Evolutionary conservation across 176 grass and related monocot genomes (phyloP).

Genomic region (Otatea glauca): DNA sequence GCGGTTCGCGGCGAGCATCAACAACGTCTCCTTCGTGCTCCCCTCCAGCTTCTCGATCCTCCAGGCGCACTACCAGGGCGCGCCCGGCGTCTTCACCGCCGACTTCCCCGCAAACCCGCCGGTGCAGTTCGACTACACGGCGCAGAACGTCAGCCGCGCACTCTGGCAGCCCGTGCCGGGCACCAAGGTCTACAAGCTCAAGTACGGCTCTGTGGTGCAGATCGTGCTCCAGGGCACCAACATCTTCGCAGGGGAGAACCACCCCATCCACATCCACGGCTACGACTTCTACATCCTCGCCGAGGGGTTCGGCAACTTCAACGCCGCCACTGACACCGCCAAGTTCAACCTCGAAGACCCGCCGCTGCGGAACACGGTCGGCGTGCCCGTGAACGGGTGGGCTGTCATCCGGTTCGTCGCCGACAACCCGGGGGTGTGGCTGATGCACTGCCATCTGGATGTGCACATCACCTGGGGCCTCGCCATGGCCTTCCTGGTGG

Average conservation of each 20-base stretch:
- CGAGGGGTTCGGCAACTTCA: slow-evolving; percentile 81
- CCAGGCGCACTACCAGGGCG: slow-evolving; percentile 62
- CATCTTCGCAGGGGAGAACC: slow-evolving; percentile 88
- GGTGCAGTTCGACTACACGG: slow-evolving; percentile 83
- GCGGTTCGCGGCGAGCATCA: slow-evolving; percentile 84
- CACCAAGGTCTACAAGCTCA: slow-evolving; percentile 80
- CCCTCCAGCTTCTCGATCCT: slow-evolving; percentile 73
- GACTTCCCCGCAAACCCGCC: slow-evolving; percentile 80
- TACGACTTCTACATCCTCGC: slow-evolving; percentile 93
- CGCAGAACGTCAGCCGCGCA: slow-evolving; percentile 64
- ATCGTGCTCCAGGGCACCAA: slow-evolving; percentile 87
- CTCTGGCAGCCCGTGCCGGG: slow-evolving; percentile 78
- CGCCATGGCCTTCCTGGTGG: slow-evolving; percentile 91
- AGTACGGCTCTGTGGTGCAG: slow-evolving; percentile 76
- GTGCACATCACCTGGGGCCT: slow-evolving; percentile 94
- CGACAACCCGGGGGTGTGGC: slow-evolving; percentile 88
- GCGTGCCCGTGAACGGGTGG: slow-evolving; percentile 88
- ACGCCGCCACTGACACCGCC: slow-evolving; percentile 49
- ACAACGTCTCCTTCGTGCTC: slow-evolving; percentile 89
- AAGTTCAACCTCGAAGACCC: slow-evolving; percentile 88
- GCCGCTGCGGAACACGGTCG: slow-evolving; percentile 85
- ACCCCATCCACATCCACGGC: slow-evolving; percentile 93
- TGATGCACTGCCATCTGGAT: slow-evolving; percentile 96
- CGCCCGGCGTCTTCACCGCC: slow-evolving; percentile 59
- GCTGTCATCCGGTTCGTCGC: slow-evolving; percentile 83